These are phyloP conservation scores for Gleditsia sinensis DNA, from an alignment of 306 rosid species.

Conservation along the genomic window DNA sequence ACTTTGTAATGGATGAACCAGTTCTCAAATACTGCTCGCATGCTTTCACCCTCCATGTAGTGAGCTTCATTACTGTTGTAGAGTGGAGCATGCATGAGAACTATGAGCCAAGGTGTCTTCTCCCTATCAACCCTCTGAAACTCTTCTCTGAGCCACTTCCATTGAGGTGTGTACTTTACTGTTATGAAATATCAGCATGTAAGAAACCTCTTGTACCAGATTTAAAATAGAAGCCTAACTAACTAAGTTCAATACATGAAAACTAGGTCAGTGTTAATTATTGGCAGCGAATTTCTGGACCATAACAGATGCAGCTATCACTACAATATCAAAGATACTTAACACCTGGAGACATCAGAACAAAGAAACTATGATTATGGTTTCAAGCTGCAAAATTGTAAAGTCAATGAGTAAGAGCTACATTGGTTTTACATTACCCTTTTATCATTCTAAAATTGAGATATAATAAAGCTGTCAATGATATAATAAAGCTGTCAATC, in stretches of 20 bases:
- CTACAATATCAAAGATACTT: neutral
- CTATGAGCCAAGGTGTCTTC: conserved; percentile 96
- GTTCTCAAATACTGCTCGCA: conserved; percentile 78
- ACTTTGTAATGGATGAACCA: conserved; percentile 82
- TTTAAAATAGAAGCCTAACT: no score
- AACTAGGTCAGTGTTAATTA: neutral
- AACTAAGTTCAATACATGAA: conserved; percentile 21
- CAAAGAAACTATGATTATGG: neutral
- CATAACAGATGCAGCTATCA: conserved; percentile 10
- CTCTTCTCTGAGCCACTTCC: conserved; percentile 71
- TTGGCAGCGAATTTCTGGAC: conserved; percentile 6
- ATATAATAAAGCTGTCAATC: neutral
- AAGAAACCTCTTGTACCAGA: no score
- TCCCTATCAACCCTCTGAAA: conserved; percentile 73
- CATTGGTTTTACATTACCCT: neutral
- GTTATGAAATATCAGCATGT: conserved; percentile 32
- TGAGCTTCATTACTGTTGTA: conserved; percentile 86
- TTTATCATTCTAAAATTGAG: neutral
- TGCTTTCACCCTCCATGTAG: conserved; percentile 96
- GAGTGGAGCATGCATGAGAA: conserved; percentile 86
- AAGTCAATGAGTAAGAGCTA: neutral
- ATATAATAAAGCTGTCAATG: no score
- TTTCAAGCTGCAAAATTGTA: neutral
- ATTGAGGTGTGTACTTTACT: conserved; percentile 97
- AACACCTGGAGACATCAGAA: conserved; percentile 21